Conservation (phyloP, 495 filamentous ascomycete genomes). For the Aspergillus bridgeri region DNA sequence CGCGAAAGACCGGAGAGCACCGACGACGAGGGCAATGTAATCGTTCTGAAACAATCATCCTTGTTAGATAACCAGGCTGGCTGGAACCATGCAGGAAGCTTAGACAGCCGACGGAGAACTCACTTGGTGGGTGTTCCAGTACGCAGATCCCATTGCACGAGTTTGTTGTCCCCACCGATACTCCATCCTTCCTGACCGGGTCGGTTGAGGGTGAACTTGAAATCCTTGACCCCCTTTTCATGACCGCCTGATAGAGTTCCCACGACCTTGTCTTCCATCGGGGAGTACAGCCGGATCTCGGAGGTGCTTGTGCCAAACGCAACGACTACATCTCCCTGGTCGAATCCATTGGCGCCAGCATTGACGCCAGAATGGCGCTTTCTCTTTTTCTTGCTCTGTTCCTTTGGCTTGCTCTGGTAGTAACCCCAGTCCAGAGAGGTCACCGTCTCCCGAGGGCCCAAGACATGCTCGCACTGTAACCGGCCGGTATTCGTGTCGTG, state of each 20-base stretch:
- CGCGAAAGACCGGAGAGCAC: conserved; percentile 38
- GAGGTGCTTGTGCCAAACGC: conserved; percentile 54
- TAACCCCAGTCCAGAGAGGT: conserved; percentile 60
- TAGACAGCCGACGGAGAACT: conserved; percentile 4
- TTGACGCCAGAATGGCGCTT: conserved; percentile 49
- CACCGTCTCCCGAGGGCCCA: conserved; percentile 48
- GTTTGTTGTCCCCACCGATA: conserved; percentile 56
- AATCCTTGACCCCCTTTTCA: conserved; percentile 52
- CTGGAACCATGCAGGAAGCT: not conserved
- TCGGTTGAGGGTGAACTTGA: conserved; percentile 51
- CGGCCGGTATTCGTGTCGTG: conserved; percentile 57
- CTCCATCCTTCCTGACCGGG: conserved; percentile 52
- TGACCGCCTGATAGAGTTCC: conserved; percentile 50
- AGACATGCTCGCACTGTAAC: conserved; percentile 53
- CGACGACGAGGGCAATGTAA: conserved; percentile 46
- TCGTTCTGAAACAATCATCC: conserved; percentile 29
- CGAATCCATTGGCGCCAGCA: conserved; percentile 33
- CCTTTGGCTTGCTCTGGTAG: conserved; percentile 33
- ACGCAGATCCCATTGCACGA: conserved; percentile 58
- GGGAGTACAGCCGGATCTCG: conserved; percentile 53
- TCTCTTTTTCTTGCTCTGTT: conserved; percentile 54
- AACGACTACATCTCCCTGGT: conserved; percentile 45
- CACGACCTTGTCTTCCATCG: conserved; percentile 48
- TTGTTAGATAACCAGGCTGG: conserved; percentile 11
- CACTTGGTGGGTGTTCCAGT: conserved; percentile 48